Base-by-base conservation (phyloP, 164 flowering plant species). In the Magnolia officinalis region DNA sequence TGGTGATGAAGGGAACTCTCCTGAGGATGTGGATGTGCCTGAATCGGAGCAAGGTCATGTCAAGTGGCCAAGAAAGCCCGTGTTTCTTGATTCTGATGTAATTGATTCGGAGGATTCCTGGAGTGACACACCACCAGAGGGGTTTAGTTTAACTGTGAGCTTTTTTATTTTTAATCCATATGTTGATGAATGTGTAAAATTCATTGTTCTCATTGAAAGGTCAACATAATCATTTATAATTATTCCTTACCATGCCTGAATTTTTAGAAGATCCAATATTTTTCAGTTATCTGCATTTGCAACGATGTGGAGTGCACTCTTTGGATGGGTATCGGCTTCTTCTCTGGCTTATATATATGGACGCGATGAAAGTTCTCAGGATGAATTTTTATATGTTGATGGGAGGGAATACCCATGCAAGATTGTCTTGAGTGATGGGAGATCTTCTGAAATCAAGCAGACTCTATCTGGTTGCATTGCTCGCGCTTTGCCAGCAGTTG, bases 291-390 rank as follows among this genome's bases (percentile, higher is more conserved):
- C 97, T 19, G 81, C 95, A 81, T 94, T 96, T 84, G 93, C 95
- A 64, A 86, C 90, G 65, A 94, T 94, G 93, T 94, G 90, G 89
- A 87, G 83, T 81, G 85, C 92, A 72, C 89, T 96, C 67, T 96
- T 91, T 86, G 83, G 89, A 74, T 96, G 99, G 99, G 75, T 89
- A 74, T 85, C 98, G 11, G 90, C 97, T 64, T 94, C 97, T 72
- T 88, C 97, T 67, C 78, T 96, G 85, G 94, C 98, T 59, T 94
- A 88, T 82, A 89, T 94, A 70, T 92, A 95, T 85, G 98, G 98
- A 70, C 83, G 80, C 51, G 94, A 89, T 71, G 98, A 89, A 49
- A 87, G 85, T 81, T 83, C 69, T 68, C 86, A 82, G 76, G 96
- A 90, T 75, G 94, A 92, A 8, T 92, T 86, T 80, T 71, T 82